These are phyloP conservation scores for Aspergillus sparsus DNA, from an alignment of 495 filamentous ascomycete genomes.

Conservation along the genomic window DNA sequence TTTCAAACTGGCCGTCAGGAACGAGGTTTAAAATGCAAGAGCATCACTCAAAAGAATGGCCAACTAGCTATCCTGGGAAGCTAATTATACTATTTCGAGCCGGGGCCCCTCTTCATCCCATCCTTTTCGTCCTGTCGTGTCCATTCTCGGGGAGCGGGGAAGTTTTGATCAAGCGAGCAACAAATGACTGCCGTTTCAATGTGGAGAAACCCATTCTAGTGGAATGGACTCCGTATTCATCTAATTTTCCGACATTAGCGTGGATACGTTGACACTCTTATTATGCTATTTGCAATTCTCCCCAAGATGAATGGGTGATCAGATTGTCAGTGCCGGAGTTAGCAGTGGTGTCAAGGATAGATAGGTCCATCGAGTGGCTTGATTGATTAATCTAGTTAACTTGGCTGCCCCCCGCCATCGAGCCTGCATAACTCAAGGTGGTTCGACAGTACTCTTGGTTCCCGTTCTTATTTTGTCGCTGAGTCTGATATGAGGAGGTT, in stretches of 20 bases:
- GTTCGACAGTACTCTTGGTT: too few relatives aligned
- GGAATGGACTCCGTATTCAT: conserved; percentile 1
- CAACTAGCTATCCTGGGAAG: not conserved
- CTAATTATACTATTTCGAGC: conserved; percentile 3
- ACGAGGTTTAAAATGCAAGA: not conserved
- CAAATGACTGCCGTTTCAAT: not conserved
- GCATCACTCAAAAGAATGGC: not conserved
- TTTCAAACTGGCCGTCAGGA: not conserved
- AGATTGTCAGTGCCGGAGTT: not conserved
- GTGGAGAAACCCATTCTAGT: not conserved
- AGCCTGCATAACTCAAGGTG: too few relatives aligned
- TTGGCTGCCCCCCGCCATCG: too few relatives aligned
- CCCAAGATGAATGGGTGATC: not conserved
- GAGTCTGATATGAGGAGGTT: not conserved
- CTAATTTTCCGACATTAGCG: not conserved
- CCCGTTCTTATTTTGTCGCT: too few relatives aligned
- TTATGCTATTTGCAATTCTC: not conserved
- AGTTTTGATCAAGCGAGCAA: not conserved
- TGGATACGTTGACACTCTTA: not conserved
- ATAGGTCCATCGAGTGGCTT: not conserved
- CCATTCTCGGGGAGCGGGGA: not conserved
- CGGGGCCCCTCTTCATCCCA: not conserved
- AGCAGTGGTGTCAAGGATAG: not conserved
- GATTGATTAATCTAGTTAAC: too few relatives aligned
- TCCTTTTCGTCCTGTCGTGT: not conserved